Percentiles rank a stretch among this genome's conserved stretches.
Conservation (phyloP, 225 moss, liverwort and hornwort genomes). For the Bryoerythrophyllum caledonicum region DNA sequence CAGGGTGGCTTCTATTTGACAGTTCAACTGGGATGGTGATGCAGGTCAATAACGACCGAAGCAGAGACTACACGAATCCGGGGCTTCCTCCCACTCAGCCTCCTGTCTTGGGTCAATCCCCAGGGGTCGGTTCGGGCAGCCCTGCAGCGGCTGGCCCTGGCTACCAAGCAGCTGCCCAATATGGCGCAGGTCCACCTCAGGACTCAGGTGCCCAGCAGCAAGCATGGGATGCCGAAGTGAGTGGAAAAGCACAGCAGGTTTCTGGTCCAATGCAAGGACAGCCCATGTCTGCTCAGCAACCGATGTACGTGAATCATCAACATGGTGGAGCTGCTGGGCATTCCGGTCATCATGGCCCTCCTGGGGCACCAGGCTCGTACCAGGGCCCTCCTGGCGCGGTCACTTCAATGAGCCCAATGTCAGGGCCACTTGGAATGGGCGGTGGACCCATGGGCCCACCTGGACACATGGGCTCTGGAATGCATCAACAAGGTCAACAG, state of each 20-base stretch:
- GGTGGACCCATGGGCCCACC: constrained; percentile 67
- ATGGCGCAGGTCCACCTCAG: constrained; percentile 71
- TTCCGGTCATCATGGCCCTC: constrained; percentile 64
- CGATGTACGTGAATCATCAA: constrained; percentile 63
- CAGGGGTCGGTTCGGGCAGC: constrained; percentile 64
- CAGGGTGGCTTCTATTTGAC: constrained; percentile 20
- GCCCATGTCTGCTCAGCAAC: constrained; percentile 73
- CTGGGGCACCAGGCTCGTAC: constrained; percentile 66
- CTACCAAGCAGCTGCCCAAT: constrained; percentile 62
- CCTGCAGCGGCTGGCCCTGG: constrained; percentile 63
- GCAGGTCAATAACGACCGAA: constrained; percentile 98
- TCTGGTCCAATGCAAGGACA: constrained; percentile 63
- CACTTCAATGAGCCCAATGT: constrained; percentile 64
- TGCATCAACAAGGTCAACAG: constrained; percentile 67
- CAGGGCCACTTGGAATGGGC: constrained; percentile 48
- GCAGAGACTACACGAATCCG: constrained; percentile 96
- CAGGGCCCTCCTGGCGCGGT: constrained; percentile 63
- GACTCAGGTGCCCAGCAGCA: constrained; percentile 81
- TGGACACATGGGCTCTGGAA: constrained; percentile 74
- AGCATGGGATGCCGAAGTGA: constrained; percentile 85
- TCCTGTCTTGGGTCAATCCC: constrained; percentile 76
- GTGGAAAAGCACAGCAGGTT: constrained; percentile 55
- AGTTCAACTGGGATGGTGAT: constrained; percentile 15
- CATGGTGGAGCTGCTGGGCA: constrained; percentile 68
- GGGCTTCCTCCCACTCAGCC: constrained; percentile 88